Base-by-base conservation (phyloP, 768 basidiomycete species). In the Trametes cinnabarina region DNA sequence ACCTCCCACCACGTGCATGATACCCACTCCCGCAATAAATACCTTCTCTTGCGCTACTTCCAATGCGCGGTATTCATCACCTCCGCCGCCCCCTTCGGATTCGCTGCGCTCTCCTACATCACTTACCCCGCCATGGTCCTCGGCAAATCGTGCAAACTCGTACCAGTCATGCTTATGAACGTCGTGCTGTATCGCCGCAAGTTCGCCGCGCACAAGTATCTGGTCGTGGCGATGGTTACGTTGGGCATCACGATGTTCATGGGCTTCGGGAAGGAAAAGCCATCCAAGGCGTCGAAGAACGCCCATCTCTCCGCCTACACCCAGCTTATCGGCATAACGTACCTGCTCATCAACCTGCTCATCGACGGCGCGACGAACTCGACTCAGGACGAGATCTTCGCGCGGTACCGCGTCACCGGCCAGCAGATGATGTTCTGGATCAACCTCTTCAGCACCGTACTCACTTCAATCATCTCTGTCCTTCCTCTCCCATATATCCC, bases 371-470 rank as follows among this genome's bases (percentile, higher is more conserved):
- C 91, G 26, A 88, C 88, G 58, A 98, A 98, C 76, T 92, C 92
- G 11, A 96, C 95, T 2, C 97, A 99, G 71, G 97, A 99, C 72
- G 92, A 98, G 74, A 88, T 99, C 57, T 98, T 99, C 74, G 77
- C 85, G 23, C 77, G 80, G 12, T 85, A 90, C 74, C 83, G 83
- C 4, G 78, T 84, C 42, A 77, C 83, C 3, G 97, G 97, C 8
- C 94, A 97, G 72, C 97, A 99, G 69, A 98, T 99, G 95, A 98
- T 99, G 97, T 87, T 98, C 71, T 96, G 86, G 85, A 96, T 99
- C 73, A 96, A 94, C 69, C 64, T 90, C 25, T 88, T 95, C 76
- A 88, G 89, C 73, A 91, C 94, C 3, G 60, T 87, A 35, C 70
- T 92, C 55, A 87, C 90, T 20, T 76, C 81, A 1, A 68, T 85